These are phyloP conservation scores for Beta vulgaris DNA, from an alignment of 148 eudicot species.

Conservation along the genomic window DNA sequence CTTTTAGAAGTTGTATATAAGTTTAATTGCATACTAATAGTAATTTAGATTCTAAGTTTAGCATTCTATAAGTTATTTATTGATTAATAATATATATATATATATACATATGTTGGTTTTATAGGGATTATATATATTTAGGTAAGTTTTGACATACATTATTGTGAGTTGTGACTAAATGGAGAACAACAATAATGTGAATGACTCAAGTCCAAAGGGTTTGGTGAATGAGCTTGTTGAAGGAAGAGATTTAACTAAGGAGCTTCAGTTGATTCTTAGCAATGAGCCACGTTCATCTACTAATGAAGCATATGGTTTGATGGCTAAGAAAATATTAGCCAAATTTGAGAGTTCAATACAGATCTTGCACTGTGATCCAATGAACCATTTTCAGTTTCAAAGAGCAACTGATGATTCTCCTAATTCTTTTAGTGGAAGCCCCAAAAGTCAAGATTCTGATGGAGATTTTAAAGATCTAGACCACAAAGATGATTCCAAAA, in stretches of 20 bases:
- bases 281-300: slow-evolving; percentile 11
- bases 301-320: slow-evolving; percentile 16
- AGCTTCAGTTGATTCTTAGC: slow-evolving; percentile 24
- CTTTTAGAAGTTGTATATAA: not conserved
- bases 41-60: not conserved
- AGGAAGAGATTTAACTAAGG: slow-evolving; percentile 29
- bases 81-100: too few species aligned
- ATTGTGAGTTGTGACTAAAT: slow-evolving; percentile 11
- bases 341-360: slow-evolving; percentile 29
- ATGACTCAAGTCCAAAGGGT: slow-evolving; percentile 13
- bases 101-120: not conserved
- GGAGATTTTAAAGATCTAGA: slow-evolving; percentile 28
- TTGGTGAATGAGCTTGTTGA: slow-evolving; percentile 29
- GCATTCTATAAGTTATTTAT: not conserved
- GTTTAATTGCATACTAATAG: not conserved
- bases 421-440: slow-evolving; percentile 27
- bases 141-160: not conserved
- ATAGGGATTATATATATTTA: not conserved
- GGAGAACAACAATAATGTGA: slow-evolving; percentile 20
- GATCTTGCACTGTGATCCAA: slow-evolving; percentile 17
- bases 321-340: slow-evolving; percentile 26
- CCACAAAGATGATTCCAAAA: slow-evolving; percentile 10
- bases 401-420: slow-evolving; percentile 18
- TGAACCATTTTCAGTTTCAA: not conserved
- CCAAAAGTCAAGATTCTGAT: slow-evolving; percentile 30